A percentile compares a stretch with the other conserved stretches of the same genome.
These are phyloP conservation scores for Thelonectria olida DNA, from an alignment of 2,329 filamentous ascomycete genomes.

Conservation along the genomic window DNA sequence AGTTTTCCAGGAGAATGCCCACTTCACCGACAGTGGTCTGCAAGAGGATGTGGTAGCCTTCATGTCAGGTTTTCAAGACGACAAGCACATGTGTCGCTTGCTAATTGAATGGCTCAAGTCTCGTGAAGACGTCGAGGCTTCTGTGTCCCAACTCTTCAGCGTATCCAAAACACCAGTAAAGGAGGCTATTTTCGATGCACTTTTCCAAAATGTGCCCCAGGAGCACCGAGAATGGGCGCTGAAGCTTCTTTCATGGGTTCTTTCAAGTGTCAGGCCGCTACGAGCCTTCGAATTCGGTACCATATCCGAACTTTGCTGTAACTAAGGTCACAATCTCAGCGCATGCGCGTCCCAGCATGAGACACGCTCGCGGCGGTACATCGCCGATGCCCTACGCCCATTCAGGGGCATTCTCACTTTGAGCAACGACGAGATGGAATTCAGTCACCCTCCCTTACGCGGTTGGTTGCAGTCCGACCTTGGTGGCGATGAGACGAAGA, in stretches of 20 bases:
- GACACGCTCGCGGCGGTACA: neutral
- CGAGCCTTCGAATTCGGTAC: neutral
- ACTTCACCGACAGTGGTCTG: neutral
- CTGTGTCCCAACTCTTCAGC: neutral
- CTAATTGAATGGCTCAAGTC: neutral
- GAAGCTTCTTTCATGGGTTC: conserved; percentile 1
- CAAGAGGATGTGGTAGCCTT: neutral
- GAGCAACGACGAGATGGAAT: conserved; percentile 4
- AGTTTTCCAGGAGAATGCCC: neutral
- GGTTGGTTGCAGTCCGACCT: neutral
- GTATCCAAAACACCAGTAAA: neutral
- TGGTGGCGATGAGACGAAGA: neutral
- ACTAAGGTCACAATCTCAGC: neutral
- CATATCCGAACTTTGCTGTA: neutral
- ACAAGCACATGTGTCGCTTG: neutral
- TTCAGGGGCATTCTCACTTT: neutral
- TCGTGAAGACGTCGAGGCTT: neutral
- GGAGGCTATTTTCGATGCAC: neutral
- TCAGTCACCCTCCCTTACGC: neutral
- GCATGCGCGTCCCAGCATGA: neutral
- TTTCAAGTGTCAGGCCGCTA: neutral
- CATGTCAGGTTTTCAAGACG: neutral
- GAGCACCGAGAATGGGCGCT: neutral
- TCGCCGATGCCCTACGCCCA: neutral
- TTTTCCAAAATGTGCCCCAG: neutral